Evolutionary conservation across 2,329 filamentous ascomycete genomes (phyloP), one percentile per base, ranked within the genome.

Genomic region (Berkeleyomyces basicola): DNA sequence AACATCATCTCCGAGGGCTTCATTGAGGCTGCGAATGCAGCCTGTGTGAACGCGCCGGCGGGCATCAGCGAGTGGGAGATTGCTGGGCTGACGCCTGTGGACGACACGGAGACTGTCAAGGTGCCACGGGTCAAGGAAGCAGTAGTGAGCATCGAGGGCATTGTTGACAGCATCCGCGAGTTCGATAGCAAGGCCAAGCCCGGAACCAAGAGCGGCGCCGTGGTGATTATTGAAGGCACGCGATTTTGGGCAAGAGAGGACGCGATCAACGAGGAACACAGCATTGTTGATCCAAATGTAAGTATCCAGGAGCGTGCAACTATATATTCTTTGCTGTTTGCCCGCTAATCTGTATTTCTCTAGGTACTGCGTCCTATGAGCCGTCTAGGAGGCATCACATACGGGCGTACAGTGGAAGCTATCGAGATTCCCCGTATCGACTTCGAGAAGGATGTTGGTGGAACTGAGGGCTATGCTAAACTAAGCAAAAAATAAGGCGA

Each of bases 181-280:
- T 95, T 89, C 74, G 85, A 92, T 72, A 88, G 85, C 71, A 79
- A 79, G 61, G 78, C 78, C 0, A 83, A 75, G 1, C 85, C 86
- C 0, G 90, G 88, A 2, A 86, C 85, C 74, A 90, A 84, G 76
- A 86, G 86, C 0, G 83, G 86, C 0, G 85, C 86, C 3, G 70
- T 96, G 66, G 86, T 82, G 1, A 80, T 95, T 42, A 77, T 96
- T 10, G 90, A 96, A 74, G 92, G 90, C 0, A 84, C 87, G 42
- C 79, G 85, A 37, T 96, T 96, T 70, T 96, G 91, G 90, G 90
- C 85, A 1, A 76, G 91, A 61, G 89, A 95, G 71, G 92, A 96
- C 74, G 90, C 90, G 2, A 76, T 96, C 65, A 88, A 95, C 68
- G 82, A 88, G 70, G 85, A 90, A 7, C 80, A 78, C 69, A 89